Evolutionary conservation across 73 alveolate species (phyloP).

Genomic region (Effrenium voratum): DNA sequence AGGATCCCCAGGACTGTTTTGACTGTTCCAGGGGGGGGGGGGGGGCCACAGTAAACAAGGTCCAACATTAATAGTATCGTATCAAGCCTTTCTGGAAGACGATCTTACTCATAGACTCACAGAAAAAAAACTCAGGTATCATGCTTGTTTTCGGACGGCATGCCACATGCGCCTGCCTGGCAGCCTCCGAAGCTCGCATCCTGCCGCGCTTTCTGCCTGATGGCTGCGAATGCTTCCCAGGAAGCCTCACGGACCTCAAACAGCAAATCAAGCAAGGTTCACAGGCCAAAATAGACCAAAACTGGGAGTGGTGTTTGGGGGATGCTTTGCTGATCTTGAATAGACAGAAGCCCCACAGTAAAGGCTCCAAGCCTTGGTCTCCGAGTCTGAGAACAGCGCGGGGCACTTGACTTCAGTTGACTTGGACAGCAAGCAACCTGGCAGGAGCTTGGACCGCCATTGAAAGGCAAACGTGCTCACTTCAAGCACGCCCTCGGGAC

Average conservation of each 20-base stretch:
- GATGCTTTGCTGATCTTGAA: background rate
- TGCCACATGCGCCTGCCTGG: slow-evolving; percentile 26
- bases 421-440: background rate
- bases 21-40: too few species aligned
- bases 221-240: slow-evolving; percentile 60
- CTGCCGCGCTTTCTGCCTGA: slow-evolving; percentile 2
- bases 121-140: background rate
- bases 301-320: background rate
- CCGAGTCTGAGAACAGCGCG: background rate
- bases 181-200: slow-evolving; percentile 60
- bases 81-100: background rate
- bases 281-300: background rate
- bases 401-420: background rate
- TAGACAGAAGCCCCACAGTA: background rate
- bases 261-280: background rate
- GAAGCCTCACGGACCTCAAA: slow-evolving; percentile 78
- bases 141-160: background rate
- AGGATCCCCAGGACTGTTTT: too few species aligned
- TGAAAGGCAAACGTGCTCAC: too few species aligned
- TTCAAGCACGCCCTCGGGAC: too few species aligned
- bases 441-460: too few species aligned
- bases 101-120: background rate
- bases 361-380: too few species aligned
- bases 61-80: too few species aligned
- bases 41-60: too few species aligned